Evolutionary conservation across 805 yeast species (phyloP).

Genomic region (Candida sphagnicola): DNA sequence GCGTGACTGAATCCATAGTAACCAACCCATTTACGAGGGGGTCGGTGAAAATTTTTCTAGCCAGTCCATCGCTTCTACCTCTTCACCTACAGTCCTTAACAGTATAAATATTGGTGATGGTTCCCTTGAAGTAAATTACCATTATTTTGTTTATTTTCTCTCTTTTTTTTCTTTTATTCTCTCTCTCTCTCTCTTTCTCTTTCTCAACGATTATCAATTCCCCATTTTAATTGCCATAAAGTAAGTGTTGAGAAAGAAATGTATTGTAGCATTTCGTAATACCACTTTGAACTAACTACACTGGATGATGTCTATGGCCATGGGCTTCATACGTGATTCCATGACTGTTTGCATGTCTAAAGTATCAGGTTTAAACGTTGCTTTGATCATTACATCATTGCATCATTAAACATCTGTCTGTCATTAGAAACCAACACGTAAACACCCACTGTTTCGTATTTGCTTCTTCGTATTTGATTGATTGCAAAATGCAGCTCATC

Average conservation of each 20-base stretch:
- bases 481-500: no score
- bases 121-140: background rate
- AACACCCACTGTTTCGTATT: no score
- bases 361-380: no score
- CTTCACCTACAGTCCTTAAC: no score
- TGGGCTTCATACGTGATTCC: no score
- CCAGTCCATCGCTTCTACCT: background rate
- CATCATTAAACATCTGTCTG: no score
- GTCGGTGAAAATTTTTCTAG: background rate
- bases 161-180: conserved; percentile 12
- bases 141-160: conserved; percentile 10
- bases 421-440: no score
- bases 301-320: background rate
- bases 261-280: conserved; percentile 1
- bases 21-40: background rate
- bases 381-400: no score
- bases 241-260: conserved; percentile 1
- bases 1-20: background rate
- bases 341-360: no score
- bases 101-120: background rate
- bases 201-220: conserved; percentile 33
- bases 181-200: conserved; percentile 36
- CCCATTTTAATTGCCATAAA: conserved; percentile 17
- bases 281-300: no score
- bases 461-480: no score